A percentile compares a stretch with the other conserved stretches of the same genome.
Evolutionary conservation across 345 rosid genomes (phyloP).

Genomic region (Syzygium jambos): DNA sequence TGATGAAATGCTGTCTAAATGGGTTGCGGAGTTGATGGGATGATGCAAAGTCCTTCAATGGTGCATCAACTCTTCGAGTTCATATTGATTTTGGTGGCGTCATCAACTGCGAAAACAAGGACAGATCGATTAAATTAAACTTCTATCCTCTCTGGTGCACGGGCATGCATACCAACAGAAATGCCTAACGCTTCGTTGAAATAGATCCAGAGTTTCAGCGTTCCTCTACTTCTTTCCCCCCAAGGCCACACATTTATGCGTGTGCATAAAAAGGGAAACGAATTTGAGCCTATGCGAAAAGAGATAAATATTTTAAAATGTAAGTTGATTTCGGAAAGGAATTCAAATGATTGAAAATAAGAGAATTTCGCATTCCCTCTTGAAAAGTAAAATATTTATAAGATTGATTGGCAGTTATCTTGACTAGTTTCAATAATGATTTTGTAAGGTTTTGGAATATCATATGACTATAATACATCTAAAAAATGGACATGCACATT

Average conservation of each 20-base stretch:
- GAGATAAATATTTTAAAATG: background rate
- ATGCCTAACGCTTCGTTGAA: background rate
- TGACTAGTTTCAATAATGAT: background rate
- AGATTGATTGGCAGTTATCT: background rate
- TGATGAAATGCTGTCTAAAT: background rate
- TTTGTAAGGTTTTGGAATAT: background rate
- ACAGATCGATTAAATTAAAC: too few species aligned
- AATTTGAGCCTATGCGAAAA: background rate
- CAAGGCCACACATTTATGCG: background rate
- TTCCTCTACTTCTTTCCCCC: background rate
- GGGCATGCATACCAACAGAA: background rate
- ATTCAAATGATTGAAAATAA: too few species aligned
- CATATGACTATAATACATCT: background rate
- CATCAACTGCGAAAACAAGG: background rate
- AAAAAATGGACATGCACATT: background rate
- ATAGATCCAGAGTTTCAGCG: background rate
- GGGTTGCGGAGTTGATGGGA: slow-evolving; percentile 2
- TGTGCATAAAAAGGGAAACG: background rate
- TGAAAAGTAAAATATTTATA: background rate
- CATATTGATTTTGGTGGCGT: background rate
- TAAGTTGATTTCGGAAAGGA: background rate
- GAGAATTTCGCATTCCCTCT: background rate
- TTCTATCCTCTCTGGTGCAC: too few species aligned
- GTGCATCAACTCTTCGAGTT: background rate
- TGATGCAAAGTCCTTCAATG: background rate